Evolutionary conservation across 495 filamentous ascomycete genomes (phyloP).

Genomic region (Thermochaetoides thermophila): DNA sequence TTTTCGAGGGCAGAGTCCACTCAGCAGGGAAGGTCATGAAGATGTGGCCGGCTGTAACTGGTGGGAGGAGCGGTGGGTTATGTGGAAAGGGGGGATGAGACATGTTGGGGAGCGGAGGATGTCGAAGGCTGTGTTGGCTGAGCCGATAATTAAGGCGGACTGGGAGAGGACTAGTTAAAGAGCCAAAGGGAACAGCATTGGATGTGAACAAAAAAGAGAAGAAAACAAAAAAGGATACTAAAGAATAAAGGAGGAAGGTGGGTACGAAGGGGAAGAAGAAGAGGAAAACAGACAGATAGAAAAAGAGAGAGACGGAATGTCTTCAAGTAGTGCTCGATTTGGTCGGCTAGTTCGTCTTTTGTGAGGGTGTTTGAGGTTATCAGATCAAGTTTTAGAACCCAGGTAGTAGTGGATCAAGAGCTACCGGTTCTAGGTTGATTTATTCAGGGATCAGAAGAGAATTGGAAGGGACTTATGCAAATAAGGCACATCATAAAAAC

Average conservation of each 20-base stretch:
- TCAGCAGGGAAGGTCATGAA: slow-evolving; percentile 8
- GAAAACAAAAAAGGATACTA: no score
- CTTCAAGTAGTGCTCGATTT: slow-evolving; percentile 11
- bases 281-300: no score
- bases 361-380: slow-evolving; percentile 8
- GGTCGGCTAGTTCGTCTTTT: slow-evolving; percentile 15
- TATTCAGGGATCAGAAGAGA: neutral
- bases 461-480: slow-evolving; percentile 7
- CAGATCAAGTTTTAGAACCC: slow-evolving; percentile 6
- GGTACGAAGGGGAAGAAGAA: no score
- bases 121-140: slow-evolving; percentile 26
- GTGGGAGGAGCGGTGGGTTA: slow-evolving; percentile 7
- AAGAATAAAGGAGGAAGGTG: no score
- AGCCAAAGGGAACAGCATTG: no score
- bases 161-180: slow-evolving; percentile 2
- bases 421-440: no score
- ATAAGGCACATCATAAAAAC: slow-evolving; percentile 16
- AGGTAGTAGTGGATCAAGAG: neutral
- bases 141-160: slow-evolving; percentile 21
- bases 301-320: slow-evolving; percentile 17
- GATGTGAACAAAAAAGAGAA: no score
- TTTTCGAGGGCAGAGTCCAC: slow-evolving; percentile 6
- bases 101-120: slow-evolving; percentile 22
- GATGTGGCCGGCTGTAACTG: slow-evolving; percentile 14
- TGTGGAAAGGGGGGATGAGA: slow-evolving; percentile 17